Conservation (phyloP, 148 eudicot genomes). For the Rhododendron ovatum region DNA sequence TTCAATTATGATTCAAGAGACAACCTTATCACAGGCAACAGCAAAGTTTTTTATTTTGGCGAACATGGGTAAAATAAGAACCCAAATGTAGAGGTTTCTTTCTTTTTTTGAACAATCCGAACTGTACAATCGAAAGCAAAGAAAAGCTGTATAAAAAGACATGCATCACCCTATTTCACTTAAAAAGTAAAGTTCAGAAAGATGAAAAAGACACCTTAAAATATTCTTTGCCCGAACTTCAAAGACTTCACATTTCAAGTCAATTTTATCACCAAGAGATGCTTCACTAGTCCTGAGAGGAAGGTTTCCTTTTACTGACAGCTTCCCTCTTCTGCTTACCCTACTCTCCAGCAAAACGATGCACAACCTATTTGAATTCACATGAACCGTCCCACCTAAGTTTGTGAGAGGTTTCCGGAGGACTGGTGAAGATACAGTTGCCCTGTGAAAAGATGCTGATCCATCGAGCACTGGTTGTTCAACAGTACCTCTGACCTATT, state of each 20-base stretch:
- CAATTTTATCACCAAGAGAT: slow-evolving; percentile 85
- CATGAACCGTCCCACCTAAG: slow-evolving; percentile 84
- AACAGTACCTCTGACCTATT: slow-evolving; percentile 98
- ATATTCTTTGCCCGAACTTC: slow-evolving; percentile 92
- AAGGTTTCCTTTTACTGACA: slow-evolving; percentile 79
- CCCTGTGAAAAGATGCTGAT: slow-evolving; percentile 95
- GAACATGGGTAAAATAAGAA: neutral
- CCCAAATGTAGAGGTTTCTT: neutral
- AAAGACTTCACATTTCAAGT: slow-evolving; percentile 86
- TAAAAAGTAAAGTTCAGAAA: neutral
- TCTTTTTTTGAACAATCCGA: neutral
- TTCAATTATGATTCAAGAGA: neutral
- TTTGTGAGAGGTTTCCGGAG: slow-evolving; percentile 89
- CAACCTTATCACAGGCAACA: neutral
- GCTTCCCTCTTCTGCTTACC: slow-evolving; percentile 92
- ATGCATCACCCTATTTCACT: neutral
- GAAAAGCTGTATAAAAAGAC: neutral
- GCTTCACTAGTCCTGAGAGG: slow-evolving; percentile 78
- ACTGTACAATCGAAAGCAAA: neutral
- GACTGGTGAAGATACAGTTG: slow-evolving; percentile 94
- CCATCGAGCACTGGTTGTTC: slow-evolving; percentile 97
- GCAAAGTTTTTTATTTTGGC: slow-evolving; percentile 1
- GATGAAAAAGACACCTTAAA: slow-evolving; percentile 48
- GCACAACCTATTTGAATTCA: slow-evolving; percentile 82
- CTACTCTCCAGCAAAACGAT: slow-evolving; percentile 87